phyloP scores from a whole-genome alignment of 495 filamentous ascomycete species.

The Glonium stellatum region DNA sequence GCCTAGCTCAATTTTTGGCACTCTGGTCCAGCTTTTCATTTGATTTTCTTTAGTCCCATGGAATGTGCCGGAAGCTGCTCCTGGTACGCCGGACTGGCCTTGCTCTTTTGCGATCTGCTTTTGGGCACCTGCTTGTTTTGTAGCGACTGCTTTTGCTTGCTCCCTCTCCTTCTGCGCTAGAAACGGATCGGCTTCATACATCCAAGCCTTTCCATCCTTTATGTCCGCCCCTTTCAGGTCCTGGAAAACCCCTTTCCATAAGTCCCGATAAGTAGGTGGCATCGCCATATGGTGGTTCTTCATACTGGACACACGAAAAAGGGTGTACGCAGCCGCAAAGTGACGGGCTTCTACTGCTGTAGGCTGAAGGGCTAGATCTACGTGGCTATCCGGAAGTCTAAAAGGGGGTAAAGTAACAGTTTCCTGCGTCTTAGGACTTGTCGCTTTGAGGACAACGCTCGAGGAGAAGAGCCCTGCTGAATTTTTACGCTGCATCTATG shows the following conservation, averaged over 20 bases:
- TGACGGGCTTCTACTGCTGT: slow-evolving; percentile 85
- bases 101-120: slow-evolving; percentile 14
- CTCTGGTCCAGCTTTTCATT: slow-evolving; percentile 71
- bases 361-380: slow-evolving; percentile 58
- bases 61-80: neutral
- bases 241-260: slow-evolving; percentile 84
- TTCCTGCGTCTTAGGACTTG: slow-evolving; percentile 78
- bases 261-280: slow-evolving; percentile 75
- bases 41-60: slow-evolving; percentile 8
- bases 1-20: slow-evolving; percentile 90
- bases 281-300: slow-evolving; percentile 89
- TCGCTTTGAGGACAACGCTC: slow-evolving; percentile 62
- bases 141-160: slow-evolving; percentile 58
- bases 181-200: slow-evolving; percentile 96
- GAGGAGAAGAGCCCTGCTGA: slow-evolving; percentile 60
- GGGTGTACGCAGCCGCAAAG: slow-evolving; percentile 81
- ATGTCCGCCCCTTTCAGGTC: slow-evolving; percentile 70
- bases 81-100: slow-evolving; percentile 12
- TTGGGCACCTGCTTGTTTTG: slow-evolving; percentile 56
- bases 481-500: slow-evolving; percentile 40
- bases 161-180: slow-evolving; percentile 69
- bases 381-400: slow-evolving; percentile 65
- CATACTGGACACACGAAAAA: slow-evolving; percentile 89
- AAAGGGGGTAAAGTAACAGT: slow-evolving; percentile 67
- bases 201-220: slow-evolving; percentile 71